Conservation (phyloP, 441 rosid genomes). For the Hura crepitans region DNA sequence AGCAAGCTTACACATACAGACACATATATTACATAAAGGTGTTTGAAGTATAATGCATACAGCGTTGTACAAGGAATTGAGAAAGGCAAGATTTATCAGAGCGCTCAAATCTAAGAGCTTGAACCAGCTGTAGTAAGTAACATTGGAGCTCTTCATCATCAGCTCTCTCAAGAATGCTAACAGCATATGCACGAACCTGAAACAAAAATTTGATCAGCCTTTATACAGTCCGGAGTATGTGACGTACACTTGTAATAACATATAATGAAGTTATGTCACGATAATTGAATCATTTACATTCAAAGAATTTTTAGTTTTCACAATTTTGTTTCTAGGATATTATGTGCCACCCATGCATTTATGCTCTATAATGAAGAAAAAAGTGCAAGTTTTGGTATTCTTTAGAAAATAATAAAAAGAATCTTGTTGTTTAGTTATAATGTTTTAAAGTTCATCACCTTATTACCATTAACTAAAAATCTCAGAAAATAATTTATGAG, state of each 20-base stretch:
- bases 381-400: not conserved
- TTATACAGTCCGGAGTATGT: not conserved
- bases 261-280: not conserved
- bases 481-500: not conserved
- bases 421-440: not conserved
- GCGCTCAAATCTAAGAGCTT: constrained; percentile 97
- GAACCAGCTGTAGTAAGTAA: constrained; percentile 95
- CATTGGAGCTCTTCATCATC: constrained; percentile 99
- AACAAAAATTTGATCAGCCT: constrained; percentile 25
- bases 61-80: constrained; percentile 88
- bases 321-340: not conserved
- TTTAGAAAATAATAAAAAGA: not conserved
- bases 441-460: not conserved
- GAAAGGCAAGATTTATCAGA: constrained; percentile 91
- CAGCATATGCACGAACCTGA: constrained; percentile 99
- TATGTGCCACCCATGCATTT: not conserved
- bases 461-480: not conserved
- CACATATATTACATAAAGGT: not conserved
- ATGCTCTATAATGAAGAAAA: not conserved
- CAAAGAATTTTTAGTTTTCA: not conserved
- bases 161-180: constrained; percentile 94
- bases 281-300: not conserved
- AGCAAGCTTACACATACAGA: not conserved
- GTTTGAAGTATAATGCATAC: constrained; percentile 41
- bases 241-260: not conserved